These are phyloP conservation scores for Cerioporus squamosus DNA, from an alignment of 1,284 basidiomycete genomes.

Conservation along the genomic window DNA sequence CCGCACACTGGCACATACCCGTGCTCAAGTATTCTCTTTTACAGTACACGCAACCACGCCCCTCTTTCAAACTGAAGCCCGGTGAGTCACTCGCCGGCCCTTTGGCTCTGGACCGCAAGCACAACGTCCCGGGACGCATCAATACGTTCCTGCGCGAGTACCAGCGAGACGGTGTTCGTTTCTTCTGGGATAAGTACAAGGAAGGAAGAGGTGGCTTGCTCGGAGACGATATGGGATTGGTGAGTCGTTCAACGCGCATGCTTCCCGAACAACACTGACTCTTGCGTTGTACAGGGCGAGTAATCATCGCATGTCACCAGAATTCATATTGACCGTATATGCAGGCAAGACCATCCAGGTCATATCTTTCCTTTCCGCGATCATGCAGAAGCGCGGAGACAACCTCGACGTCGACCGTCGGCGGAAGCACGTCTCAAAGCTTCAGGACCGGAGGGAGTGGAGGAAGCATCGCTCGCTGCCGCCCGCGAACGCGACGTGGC, in stretches of 20 bases:
- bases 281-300: conserved; percentile 6
- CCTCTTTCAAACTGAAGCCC: conserved; percentile 53
- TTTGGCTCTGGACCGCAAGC: conserved; percentile 39
- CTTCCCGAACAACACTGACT: background rate
- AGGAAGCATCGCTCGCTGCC: conserved; percentile 56
- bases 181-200: conserved; percentile 73
- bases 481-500: conserved; percentile 70
- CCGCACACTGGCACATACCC: background rate
- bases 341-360: conserved; percentile 87
- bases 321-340: background rate
- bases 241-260: conserved; percentile 38
- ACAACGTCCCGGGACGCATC: conserved; percentile 68
- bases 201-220: conserved; percentile 72
- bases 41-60: conserved; percentile 42
- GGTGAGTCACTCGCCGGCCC: conserved; percentile 44
- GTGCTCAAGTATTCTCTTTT: no score
- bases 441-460: conserved; percentile 68
- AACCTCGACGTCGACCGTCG: conserved; percentile 65
- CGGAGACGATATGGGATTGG: conserved; percentile 91
- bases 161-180: conserved; percentile 81
- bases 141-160: conserved; percentile 85
- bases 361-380: conserved; percentile 83
- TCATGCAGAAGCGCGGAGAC: conserved; percentile 79
- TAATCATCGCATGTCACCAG: background rate
- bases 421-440: conserved; percentile 57